phyloP scores from a whole-genome alignment of 2,329 filamentous ascomycete species.

The Huntiella bhutanensis region DNA sequence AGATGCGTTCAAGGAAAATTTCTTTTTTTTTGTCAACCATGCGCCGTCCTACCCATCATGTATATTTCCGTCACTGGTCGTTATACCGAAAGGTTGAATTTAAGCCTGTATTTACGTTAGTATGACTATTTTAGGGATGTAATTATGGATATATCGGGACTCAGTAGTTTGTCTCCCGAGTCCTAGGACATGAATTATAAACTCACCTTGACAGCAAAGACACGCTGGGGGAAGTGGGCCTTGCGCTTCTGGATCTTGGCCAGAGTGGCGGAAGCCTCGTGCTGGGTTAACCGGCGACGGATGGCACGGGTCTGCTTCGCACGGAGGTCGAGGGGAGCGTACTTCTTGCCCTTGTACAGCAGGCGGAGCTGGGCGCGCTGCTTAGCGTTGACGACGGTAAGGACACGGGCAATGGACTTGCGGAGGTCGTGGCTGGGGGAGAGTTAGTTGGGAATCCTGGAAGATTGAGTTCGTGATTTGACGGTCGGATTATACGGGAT shows the following conservation, averaged over 20 bases:
- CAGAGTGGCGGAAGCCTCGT: slow-evolving; percentile 69
- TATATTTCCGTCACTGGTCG: slow-evolving; percentile 10
- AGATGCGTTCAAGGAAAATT: slow-evolving; percentile 11
- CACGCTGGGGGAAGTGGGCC: slow-evolving; percentile 94
- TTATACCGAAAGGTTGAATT: slow-evolving; percentile 10
- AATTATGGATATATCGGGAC: not conserved
- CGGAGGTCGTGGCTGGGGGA: slow-evolving; percentile 75
- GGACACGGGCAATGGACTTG: slow-evolving; percentile 97
- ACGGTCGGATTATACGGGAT: not conserved
- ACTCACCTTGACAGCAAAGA: slow-evolving; percentile 89
- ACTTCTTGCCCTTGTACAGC: slow-evolving; percentile 99
- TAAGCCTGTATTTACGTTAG: slow-evolving; percentile 9
- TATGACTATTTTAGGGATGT: not conserved
- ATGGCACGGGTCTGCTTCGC: slow-evolving; percentile 96
- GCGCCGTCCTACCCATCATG: slow-evolving; percentile 12
- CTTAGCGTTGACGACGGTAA: slow-evolving; percentile 99
- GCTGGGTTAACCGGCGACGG: slow-evolving; percentile 79
- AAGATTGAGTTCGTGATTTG: not conserved
- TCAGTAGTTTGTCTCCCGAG: not conserved
- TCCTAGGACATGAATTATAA: not conserved
- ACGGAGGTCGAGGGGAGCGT: slow-evolving; percentile 94
- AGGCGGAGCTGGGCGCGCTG: slow-evolving; percentile 93
- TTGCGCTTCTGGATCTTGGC: slow-evolving; percentile 95
- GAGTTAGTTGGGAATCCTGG: slow-evolving; percentile 13
- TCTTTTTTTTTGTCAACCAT: slow-evolving; percentile 12